Evolutionary conservation across 2,329 filamentous ascomycete species (phyloP).

Genomic region (Paraphoma chrysanthemicola): DNA sequence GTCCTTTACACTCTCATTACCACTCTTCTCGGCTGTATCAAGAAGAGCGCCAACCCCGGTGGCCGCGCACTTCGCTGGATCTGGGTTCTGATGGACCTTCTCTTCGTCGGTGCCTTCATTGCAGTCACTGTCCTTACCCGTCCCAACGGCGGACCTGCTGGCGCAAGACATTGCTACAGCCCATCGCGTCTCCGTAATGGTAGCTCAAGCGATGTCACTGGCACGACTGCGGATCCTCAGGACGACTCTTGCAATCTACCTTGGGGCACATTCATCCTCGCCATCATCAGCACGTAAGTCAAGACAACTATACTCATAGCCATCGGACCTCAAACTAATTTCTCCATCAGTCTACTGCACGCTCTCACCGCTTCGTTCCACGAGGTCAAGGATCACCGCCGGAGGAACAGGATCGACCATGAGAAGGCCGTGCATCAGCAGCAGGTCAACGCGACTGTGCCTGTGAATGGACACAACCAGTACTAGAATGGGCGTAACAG

Average conservation of each 20-base stretch:
- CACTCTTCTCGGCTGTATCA: constrained; percentile 43
- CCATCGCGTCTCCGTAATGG: constrained; percentile 8
- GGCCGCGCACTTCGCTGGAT: constrained; percentile 48
- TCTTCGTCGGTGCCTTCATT: constrained; percentile 52
- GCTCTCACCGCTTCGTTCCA: constrained; percentile 53
- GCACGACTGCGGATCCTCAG: constrained; percentile 16
- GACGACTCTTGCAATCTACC: constrained; percentile 49
- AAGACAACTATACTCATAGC: background rate
- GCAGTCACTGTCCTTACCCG: constrained; percentile 52
- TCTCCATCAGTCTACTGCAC: constrained; percentile 49
- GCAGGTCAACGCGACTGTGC: background rate
- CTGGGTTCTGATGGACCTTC: constrained; percentile 49
- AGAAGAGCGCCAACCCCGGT: constrained; percentile 39
- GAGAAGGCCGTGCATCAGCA: constrained; percentile 16
- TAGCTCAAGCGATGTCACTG: constrained; percentile 13
- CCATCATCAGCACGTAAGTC: constrained; percentile 56
- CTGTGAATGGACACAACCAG: background rate
- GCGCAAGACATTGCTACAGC: constrained; percentile 43
- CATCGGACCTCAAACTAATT: background rate
- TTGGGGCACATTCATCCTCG: constrained; percentile 54
- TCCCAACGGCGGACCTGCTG: constrained; percentile 43
- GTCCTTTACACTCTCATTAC: constrained; percentile 52
- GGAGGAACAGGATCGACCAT: constrained; percentile 17
- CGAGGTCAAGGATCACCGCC: constrained; percentile 38
- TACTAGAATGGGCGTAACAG: background rate